phyloP scores from a whole-genome alignment of 2,329 filamentous ascomycete genomes.

The Penicillium sclerotiorum region DNA sequence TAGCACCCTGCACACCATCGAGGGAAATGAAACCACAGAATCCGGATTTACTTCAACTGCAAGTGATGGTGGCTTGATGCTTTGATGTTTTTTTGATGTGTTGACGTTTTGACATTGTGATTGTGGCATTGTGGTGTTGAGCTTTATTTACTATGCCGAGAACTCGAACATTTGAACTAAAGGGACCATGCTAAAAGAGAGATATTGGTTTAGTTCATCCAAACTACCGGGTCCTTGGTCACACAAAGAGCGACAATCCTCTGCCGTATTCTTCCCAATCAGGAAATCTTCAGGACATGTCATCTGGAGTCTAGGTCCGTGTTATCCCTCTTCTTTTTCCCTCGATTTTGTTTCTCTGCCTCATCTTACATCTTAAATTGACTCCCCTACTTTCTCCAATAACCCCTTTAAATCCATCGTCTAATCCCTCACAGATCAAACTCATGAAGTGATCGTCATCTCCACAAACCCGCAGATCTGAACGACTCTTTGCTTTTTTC shows the following conservation, averaged over 20 bases:
- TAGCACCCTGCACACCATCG: background rate
- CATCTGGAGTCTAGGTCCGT: background rate
- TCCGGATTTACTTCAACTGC: background rate
- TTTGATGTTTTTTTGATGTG: too few species aligned
- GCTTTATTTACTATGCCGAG: too few species aligned
- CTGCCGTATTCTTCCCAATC: conserved; percentile 1
- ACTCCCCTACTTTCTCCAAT: background rate
- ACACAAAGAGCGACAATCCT: conserved; percentile 12
- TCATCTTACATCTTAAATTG: background rate
- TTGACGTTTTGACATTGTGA: too few species aligned
- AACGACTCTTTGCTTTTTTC: too few species aligned
- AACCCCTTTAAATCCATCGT: background rate
- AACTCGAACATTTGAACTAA: too few species aligned
- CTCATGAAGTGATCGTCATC: too few species aligned
- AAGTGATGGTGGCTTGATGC: too few species aligned
- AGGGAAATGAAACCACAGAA: background rate
- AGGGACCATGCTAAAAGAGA: conserved; percentile 1
- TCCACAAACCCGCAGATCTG: too few species aligned
- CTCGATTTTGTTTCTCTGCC: background rate
- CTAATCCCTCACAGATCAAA: conserved; percentile 1
- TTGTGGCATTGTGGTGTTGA: too few species aligned
- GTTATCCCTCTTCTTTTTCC: background rate
- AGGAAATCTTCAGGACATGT: conserved; percentile 6
- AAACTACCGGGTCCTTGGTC: conserved; percentile 10
- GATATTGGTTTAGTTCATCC: conserved; percentile 13